phyloP scores from a whole-genome alignment of 495 filamentous ascomycete genomes.

The Aspergillus haitiensis region DNA sequence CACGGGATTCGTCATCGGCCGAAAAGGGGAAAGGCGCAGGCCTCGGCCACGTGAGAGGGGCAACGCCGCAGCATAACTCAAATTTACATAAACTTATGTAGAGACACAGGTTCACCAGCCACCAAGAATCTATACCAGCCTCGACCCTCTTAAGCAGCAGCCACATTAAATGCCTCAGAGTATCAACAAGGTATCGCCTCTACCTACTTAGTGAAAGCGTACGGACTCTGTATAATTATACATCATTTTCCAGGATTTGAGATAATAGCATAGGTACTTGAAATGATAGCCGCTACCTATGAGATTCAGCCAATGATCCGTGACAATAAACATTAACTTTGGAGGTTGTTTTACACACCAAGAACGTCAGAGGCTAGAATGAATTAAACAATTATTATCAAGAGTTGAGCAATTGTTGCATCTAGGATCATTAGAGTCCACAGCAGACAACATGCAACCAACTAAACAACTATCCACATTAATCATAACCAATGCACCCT shows the following conservation, averaged over 20 bases:
- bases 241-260: not conserved
- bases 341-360: no score
- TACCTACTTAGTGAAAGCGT: not conserved
- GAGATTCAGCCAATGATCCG: no score
- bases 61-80: constrained; percentile 8
- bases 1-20: constrained; percentile 12
- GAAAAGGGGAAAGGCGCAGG: constrained; percentile 2
- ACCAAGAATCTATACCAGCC: not conserved
- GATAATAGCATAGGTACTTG: no score
- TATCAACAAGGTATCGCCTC: not conserved
- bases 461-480: no score
- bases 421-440: no score
- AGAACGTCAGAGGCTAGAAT: no score
- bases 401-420: no score
- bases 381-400: no score
- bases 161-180: not conserved
- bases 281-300: no score
- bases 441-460: no score
- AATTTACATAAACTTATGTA: not conserved
- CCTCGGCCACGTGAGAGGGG: constrained; percentile 9
- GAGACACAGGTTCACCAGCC: not conserved
- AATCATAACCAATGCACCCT: no score
- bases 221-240: not conserved
- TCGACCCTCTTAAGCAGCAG: not conserved
- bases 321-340: no score